A percentile compares a stretch with the other conserved stretches of the same genome.
Conservation (phyloP, 306 rosid genomes). For the Boehmeria nivea region DNA sequence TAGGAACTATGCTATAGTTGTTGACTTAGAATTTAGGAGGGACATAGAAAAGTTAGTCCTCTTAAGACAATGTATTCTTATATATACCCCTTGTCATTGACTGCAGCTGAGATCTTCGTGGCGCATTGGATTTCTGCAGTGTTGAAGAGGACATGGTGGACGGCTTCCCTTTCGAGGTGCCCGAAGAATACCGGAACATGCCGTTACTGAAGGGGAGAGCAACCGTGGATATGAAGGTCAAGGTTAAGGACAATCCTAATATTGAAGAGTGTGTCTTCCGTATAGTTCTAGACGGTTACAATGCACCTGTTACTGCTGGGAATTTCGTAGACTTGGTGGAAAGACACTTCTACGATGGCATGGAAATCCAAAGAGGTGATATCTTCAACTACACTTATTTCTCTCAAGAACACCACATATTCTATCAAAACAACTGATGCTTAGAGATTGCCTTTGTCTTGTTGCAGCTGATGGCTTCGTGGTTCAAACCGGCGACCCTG, state of each 20-base stretch:
- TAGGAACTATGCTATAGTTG: constrained; percentile 20
- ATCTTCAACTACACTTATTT: constrained; percentile 12
- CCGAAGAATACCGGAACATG: constrained; percentile 75
- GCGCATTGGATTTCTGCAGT: constrained; percentile 99
- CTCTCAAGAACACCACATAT: constrained; percentile 1
- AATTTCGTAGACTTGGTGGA: constrained; percentile 90
- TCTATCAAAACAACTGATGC: not conserved
- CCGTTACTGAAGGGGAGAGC: constrained; percentile 95
- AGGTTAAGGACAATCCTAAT: constrained; percentile 90
- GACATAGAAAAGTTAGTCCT: constrained; percentile 23
- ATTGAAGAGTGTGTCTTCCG: constrained; percentile 75
- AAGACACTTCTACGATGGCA: constrained; percentile 90
- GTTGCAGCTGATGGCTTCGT: constrained; percentile 91
- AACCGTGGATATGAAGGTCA: constrained; percentile 96
- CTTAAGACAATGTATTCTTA: constrained; percentile 59
- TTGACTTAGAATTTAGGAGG: constrained; percentile 30
- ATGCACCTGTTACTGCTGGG: constrained; percentile 92
- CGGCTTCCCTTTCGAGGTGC: constrained; percentile 88
- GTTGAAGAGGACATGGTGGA: constrained; percentile 99
- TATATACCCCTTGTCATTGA: constrained; percentile 89
- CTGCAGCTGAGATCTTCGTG: constrained; percentile 99
- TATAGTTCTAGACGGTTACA: constrained; percentile 90
- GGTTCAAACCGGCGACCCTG: constrained; percentile 97
- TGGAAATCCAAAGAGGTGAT: constrained; percentile 97
- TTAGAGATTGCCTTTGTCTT: constrained; percentile 13